Conservation (phyloP, 164 flowering plant species). For the Kingdonia uniflora region DNA sequence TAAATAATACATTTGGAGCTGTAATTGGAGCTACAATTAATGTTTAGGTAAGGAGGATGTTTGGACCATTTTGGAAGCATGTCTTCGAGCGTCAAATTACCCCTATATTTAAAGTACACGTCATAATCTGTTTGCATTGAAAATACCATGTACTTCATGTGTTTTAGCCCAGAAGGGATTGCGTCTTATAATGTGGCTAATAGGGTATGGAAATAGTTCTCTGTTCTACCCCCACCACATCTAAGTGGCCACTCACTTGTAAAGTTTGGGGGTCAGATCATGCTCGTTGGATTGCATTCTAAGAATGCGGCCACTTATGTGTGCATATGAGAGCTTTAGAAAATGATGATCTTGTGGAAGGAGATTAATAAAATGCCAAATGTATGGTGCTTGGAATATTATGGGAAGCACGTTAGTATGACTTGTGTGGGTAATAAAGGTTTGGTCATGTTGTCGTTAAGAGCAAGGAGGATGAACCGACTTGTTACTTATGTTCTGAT, state of each 20-base stretch:
- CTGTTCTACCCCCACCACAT: constrained; percentile 57
- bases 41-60: constrained; percentile 27
- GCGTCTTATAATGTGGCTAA: constrained; percentile 58
- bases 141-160: constrained; percentile 61
- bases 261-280: constrained; percentile 59
- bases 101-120: constrained; percentile 60
- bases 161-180: constrained; percentile 78
- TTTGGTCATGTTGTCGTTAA: constrained; percentile 77
- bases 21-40: no score
- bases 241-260: constrained; percentile 72
- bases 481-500: constrained; percentile 61
- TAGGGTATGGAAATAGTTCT: constrained; percentile 70
- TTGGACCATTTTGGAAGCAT: constrained; percentile 75
- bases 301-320: constrained; percentile 96
- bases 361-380: constrained; percentile 99
- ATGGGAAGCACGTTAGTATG: constrained; percentile 96
- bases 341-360: constrained; percentile 98
- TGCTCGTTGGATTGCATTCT: constrained; percentile 85
- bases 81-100: constrained; percentile 55
- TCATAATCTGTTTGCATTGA: constrained; percentile 61
- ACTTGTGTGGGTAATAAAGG: constrained; percentile 93
- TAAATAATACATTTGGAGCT: no score
- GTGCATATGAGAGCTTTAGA: constrained; percentile 98
- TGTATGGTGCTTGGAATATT: constrained; percentile 95
- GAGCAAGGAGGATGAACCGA: constrained; percentile 73